Evolutionary conservation across 768 basidiomycete genomes (phyloP), one percentile per base, ranked within the genome.

Genomic region (Rubroboletus satanas): DNA sequence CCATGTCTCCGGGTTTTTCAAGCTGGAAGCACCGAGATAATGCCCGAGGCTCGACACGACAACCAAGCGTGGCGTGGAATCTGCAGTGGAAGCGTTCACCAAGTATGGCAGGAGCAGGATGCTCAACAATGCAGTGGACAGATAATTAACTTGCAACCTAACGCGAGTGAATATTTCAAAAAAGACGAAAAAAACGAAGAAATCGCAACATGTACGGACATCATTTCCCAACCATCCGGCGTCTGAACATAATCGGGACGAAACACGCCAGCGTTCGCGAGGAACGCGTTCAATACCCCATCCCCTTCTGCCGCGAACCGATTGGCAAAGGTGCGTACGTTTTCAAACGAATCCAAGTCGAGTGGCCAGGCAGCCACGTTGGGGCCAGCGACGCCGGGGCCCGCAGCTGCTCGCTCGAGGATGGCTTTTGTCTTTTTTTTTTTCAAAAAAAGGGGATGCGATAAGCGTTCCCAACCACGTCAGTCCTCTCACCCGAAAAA

Each of bases 181-280:
- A 23, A 26, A 52, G 32, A 5, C 29, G 15, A 38, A 23, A 6
- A 29, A 36, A 48, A 14, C 12, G 3, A 17, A 17, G 12, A 12
- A 46, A 23, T 15, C 4, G 8, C 7, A 63, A 66, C 26, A 18
- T 50, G 1, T 12, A 80, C 81, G 9, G 15, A 80, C 81, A 62
- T 66, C n/a, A 61, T 29, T 58, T 82, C 79, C 77, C 76, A 80
- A 4, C 76, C 78, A 56, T 82, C 80, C 0, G 29, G 17, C 1
- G 76, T 76, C 21, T 58, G 51, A 8, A 52, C 29, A 33, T 73
- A 72, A 4, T 52, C 51, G 1, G 6, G 8, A 0, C 11, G 17
- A 2, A 54, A 57, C 21, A 63, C 42, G 17, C 64, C 73, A 3
- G 71, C 72, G 41, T 70, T 73, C 11, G 64, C 65, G 23, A 73